These are phyloP conservation scores for Cyamopsis tetragonoloba DNA, from an alignment of 306 rosid species.

Conservation along the genomic window DNA sequence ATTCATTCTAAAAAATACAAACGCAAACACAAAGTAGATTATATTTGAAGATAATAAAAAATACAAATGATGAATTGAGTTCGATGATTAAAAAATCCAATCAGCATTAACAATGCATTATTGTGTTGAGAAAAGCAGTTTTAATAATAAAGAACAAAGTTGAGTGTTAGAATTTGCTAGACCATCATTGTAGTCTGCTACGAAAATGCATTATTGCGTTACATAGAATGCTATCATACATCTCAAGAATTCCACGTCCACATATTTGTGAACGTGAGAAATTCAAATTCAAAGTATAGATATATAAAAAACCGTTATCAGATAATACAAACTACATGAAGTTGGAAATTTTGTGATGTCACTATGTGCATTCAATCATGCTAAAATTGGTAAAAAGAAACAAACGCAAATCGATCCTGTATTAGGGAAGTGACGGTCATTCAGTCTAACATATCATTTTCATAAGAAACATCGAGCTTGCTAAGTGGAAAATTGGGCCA, in stretches of 20 bases:
- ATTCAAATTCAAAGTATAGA: not conserved
- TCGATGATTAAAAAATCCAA: too few relatives aligned
- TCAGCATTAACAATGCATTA: too few relatives aligned
- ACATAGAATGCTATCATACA: not conserved
- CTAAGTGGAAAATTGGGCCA: not conserved
- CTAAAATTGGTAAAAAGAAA: not conserved
- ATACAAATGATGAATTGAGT: too few relatives aligned
- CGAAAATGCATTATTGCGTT: not conserved
- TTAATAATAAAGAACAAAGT: not conserved
- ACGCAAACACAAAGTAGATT: too few relatives aligned
- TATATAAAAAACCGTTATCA: not conserved
- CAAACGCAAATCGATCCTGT: not conserved
- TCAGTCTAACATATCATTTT: not conserved
- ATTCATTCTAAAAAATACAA: too few relatives aligned
- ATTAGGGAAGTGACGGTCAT: slow-evolving; percentile 6
- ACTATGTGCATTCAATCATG: not conserved
- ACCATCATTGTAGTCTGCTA: not conserved
- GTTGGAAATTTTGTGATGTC: not conserved
- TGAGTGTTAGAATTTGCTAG: slow-evolving; percentile 4
- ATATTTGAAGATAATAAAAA: too few relatives aligned
- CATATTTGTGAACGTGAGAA: too few relatives aligned
- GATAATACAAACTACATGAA: not conserved
- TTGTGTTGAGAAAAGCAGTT: not conserved
- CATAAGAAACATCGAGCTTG: not conserved
- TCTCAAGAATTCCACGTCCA: not conserved